Percentiles rank a stretch among this genome's conserved stretches.
These are phyloP conservation scores for Aspergillaceae sp. DNA, from an alignment of 2,329 filamentous ascomycete species.

Conservation along the genomic window DNA sequence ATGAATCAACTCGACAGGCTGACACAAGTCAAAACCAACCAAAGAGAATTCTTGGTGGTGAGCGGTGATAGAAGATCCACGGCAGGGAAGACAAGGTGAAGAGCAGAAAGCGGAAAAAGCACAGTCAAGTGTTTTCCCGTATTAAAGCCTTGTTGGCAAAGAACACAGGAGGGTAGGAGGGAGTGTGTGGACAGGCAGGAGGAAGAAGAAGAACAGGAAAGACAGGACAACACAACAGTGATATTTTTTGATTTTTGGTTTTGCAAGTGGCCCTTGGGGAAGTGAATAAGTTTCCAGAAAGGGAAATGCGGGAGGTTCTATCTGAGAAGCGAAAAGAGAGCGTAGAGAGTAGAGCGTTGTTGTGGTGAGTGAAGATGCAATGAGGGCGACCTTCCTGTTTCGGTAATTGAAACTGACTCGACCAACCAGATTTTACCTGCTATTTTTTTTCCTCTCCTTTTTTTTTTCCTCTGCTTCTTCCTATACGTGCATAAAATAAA, in stretches of 20 bases:
- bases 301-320: slow-evolving; percentile 15
- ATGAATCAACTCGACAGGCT: slow-evolving; percentile 6
- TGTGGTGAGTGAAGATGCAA: slow-evolving; percentile 12
- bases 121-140: slow-evolving; percentile 31
- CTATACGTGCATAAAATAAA: slow-evolving; percentile 1
- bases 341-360: slow-evolving; percentile 7
- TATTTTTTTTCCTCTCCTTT: slow-evolving; percentile 2
- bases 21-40: background rate
- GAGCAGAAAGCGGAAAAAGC: slow-evolving; percentile 21
- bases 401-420: slow-evolving; percentile 11
- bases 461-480: slow-evolving; percentile 6
- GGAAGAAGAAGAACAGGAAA: too few relatives aligned
- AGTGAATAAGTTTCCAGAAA: slow-evolving; percentile 2
- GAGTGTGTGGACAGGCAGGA: too few relatives aligned
- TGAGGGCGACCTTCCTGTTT: slow-evolving; percentile 16
- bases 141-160: slow-evolving; percentile 2
- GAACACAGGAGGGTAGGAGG: background rate
- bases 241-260: too few relatives aligned
- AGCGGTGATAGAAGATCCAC: background rate
- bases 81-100: slow-evolving; percentile 7
- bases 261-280: background rate
- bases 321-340: slow-evolving; percentile 16
- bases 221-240: too few relatives aligned
- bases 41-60: slow-evolving; percentile 1
- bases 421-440: slow-evolving; percentile 3